phyloP scores from a whole-genome alignment of 805 yeast species.

The Metschnikowia cerradonensis region DNA sequence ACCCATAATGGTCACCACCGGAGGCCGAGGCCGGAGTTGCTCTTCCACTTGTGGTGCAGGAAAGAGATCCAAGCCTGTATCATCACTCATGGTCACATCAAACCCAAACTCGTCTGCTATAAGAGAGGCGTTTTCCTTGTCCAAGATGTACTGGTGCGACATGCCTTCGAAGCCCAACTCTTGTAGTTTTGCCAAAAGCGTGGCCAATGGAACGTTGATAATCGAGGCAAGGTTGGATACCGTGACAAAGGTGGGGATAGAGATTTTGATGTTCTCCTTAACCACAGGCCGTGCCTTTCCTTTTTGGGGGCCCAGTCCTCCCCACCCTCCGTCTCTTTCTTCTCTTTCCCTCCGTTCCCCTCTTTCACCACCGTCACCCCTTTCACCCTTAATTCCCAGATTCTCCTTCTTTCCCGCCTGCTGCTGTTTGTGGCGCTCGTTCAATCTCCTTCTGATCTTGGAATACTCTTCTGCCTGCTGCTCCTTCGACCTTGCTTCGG shows the following conservation, averaged over 20 bases:
- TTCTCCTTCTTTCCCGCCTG: slow-evolving; percentile 6
- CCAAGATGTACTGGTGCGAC: slow-evolving; percentile 76
- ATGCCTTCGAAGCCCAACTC: slow-evolving; percentile 69
- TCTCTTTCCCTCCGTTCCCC: neutral
- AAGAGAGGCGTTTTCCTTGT: slow-evolving; percentile 78
- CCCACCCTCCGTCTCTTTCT: slow-evolving; percentile 1
- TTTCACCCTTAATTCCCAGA: neutral
- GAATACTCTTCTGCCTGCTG: slow-evolving; percentile 14
- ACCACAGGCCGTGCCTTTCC: neutral
- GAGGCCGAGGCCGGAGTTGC: slow-evolving; percentile 67
- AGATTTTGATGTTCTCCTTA: slow-evolving; percentile 25
- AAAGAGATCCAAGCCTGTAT: slow-evolving; percentile 57
- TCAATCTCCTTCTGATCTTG: slow-evolving; percentile 17
- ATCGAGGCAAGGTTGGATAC: slow-evolving; percentile 76
- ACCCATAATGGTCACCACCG: slow-evolving; percentile 97
- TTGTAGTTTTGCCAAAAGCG: slow-evolving; percentile 53
- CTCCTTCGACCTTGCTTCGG: neutral
- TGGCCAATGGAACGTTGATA: slow-evolving; percentile 59
- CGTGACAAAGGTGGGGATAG: slow-evolving; percentile 74
- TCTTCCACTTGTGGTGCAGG: slow-evolving; percentile 47
- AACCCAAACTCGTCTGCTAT: slow-evolving; percentile 88
- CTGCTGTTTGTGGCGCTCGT: slow-evolving; percentile 17
- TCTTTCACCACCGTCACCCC: neutral
- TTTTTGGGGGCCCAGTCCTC: neutral
- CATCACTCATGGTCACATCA: slow-evolving; percentile 54